Base-by-base conservation (phyloP, 441 rosid species). In the Gossypium schwendimanii region DNA sequence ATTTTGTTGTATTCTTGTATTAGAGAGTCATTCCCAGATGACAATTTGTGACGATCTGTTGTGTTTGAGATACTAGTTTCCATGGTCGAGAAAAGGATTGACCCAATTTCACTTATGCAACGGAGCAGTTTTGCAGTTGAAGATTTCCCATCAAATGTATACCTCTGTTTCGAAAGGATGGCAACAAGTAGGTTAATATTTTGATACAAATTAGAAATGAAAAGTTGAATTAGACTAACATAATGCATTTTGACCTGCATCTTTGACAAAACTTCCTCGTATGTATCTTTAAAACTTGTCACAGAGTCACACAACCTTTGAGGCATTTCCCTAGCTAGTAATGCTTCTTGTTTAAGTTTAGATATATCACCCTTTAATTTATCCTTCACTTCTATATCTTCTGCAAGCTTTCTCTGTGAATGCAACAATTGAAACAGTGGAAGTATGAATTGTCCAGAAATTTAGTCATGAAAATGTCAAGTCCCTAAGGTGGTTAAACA, bases 41-140 rank as follows among this genome's bases (percentile, higher is more conserved):
- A 71, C 57, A 74, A 73, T 67, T 57, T 79, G 28, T 77, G 72
- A 71, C 70, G 73, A 67, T 81, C 84, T 69, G 81, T 58, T 62
- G 78, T 80, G 77, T 55, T 60, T 17, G 82, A 75, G 53, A 85
- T 76, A 78, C 82, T 83, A 77, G 75, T 69, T 82, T 90, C 93
- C 65, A 94, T 80, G 71, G 87, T 85, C 41, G 85, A 84, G 75
- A 94, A 79, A 78, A 94, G 88, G 72, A 59, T 84, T 31, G 45
- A 62, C 63, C 88, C 85, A 73, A 89, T 82, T 63, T 90, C 93
- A 59, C 77, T 77, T 76, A 87, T 76, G 60, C 81, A 74, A 41
- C 80, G 73, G 44, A 91, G 83, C 76, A 91, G 58, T 72, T 79
- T 86, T 47, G 84, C 85, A 24, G 78, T 84, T 14, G 87, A 87